Base-by-base conservation (phyloP, 2,329 filamentous ascomycete species). In the Botrytis fragariae region DNA sequence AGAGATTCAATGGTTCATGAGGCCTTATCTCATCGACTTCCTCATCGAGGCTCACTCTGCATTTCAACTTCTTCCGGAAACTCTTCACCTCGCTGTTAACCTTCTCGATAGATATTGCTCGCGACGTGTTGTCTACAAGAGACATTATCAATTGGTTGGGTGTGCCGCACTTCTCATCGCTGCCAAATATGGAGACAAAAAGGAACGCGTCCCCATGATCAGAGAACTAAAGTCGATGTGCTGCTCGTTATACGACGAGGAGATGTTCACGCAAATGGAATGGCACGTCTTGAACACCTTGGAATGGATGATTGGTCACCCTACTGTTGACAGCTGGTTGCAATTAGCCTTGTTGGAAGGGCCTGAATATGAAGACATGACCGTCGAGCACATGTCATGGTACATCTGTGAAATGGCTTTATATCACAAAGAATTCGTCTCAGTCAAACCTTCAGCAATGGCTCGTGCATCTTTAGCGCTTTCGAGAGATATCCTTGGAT, bases 211-310 rank as follows among this genome's bases (percentile, higher is more conserved):
- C n/a, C 96, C 96, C 7, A 96, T 97, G 77, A 97, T 99, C 82
- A 91, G 94, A 82, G 96, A 99, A 83, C 87, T 99, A 77, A 97
- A 97, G 88, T 97, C 95, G 78, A 98, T 99, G 96, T 99, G 96
- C 88, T 98, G 96, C 84, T 95, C 93, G 54, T 88, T 98, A 57
- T 99, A 99, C 84, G 96, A 99, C 80, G 94, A 97, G 68, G 95
- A 97, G 85, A 99, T 99, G 96, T 99, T 99, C 85, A 95, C 95
- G 18, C 96, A 99, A 84, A 99, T 99, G 96, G 96, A 99, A 85
- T 98, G 97, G 95, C 96, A 99, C 83, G 95, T 99, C 54, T 88
- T 99, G 79, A 97, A 98, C 84, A 99, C 96, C 1, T 89, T 99
- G 74, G 94, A 97, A 82, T 99, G 96, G 96, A 90, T 92, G 77